phyloP scores from a whole-genome alignment of 306 rosid genomes.

The apple (Malus domestica) region ASM211411v1 NC_041795.1:31881001-31881500 shows the following conservation, averaged over 20 bases:
- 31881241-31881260: not conserved
- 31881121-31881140: conserved; percentile 71
- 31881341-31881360: not conserved
- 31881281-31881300: not conserved
- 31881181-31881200: conserved; percentile 80
- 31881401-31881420: not conserved
- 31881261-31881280: not conserved
- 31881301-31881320: not conserved
- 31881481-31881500: too few relatives aligned
- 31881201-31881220: conserved; percentile 96
- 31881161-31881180: conserved; percentile 51
- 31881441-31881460: not conserved
- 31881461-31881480: not conserved
- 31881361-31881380: not conserved
- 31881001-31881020: not conserved
- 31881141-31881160: conserved; percentile 99
- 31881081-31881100: conserved; percentile 80
- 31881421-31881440: not conserved
- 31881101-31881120: conserved; percentile 67
- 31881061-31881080: conserved; percentile 54
- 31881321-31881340: not conserved
- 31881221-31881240: conserved; percentile 14
- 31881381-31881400: not conserved
- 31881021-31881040: not conserved
- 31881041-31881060: conserved; percentile 51